These are phyloP conservation scores for Melastoma candidum DNA, from an alignment of 441 rosid genomes.

Conservation along the genomic window DNA sequence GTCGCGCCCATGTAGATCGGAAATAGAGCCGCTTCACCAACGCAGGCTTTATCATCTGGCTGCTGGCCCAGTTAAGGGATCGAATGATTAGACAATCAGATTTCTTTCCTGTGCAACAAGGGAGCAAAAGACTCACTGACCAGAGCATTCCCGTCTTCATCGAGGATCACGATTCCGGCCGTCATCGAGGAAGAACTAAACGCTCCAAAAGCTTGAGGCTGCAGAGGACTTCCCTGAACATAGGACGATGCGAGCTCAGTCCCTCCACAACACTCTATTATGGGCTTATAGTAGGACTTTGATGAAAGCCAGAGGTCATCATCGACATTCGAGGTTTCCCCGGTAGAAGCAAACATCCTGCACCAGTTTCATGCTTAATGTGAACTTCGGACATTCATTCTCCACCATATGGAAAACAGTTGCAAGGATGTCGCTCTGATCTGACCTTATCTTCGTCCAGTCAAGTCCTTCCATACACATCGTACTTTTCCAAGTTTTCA, in stretches of 20 bases:
- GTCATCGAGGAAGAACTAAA: conserved; percentile 72
- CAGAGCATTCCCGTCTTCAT: conserved; percentile 52
- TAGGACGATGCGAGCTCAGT: conserved; percentile 77
- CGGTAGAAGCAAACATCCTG: conserved; percentile 56
- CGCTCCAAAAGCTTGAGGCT: conserved; percentile 86
- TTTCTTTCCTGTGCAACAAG: too few species aligned
- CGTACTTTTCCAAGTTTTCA: conserved; percentile 70
- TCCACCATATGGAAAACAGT: conserved; percentile 1
- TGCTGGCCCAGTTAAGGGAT: conserved; percentile 15
- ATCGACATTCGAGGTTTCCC: conserved; percentile 79
- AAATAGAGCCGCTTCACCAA: conserved; percentile 72
- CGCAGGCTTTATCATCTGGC: conserved; percentile 69
- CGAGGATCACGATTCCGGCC: conserved; percentile 60
- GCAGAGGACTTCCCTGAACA: conserved; percentile 50
- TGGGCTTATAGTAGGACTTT: conserved; percentile 59
- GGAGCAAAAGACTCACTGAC: conserved; percentile 22
- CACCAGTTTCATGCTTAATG: background rate
- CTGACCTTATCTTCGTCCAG: conserved; percentile 71
- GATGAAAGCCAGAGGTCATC: conserved; percentile 96
- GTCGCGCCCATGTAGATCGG: conserved; percentile 66
- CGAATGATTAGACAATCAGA: background rate
- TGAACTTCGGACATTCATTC: background rate
- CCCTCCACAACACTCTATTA: conserved; percentile 84
- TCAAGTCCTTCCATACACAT: conserved; percentile 61
- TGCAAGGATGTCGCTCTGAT: background rate